Evolutionary conservation across 331 rosid genomes (phyloP).

Genomic region (Saraca asoca): DNA sequence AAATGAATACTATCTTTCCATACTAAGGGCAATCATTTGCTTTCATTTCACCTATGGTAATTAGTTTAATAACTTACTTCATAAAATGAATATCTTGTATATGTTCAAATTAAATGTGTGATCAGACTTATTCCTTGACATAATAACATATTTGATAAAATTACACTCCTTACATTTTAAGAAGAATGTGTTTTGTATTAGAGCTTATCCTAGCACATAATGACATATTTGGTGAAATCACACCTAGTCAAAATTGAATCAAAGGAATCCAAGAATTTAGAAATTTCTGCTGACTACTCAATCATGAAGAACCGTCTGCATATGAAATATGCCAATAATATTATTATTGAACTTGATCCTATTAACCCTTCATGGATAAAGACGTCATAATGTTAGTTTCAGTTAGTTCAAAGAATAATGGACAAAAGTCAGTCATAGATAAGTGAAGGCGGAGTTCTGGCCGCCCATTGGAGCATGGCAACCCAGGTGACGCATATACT

Average conservation of each 20-base stretch:
- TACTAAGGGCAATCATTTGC: too few relatives aligned
- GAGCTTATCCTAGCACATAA: too few relatives aligned
- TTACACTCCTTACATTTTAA: too few relatives aligned
- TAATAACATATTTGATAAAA: too few relatives aligned
- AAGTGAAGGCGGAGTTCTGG: background rate
- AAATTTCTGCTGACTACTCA: constrained; percentile 12
- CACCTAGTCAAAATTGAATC: too few relatives aligned
- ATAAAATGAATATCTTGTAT: too few relatives aligned
- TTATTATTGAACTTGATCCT: constrained; percentile 14
- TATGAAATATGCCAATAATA: constrained; percentile 35
- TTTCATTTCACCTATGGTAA: too few relatives aligned
- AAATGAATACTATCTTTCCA: too few relatives aligned
- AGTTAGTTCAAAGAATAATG: background rate
- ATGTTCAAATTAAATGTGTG: too few relatives aligned
- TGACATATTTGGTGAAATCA: background rate
- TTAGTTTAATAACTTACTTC: too few relatives aligned
- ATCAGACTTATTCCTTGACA: too few relatives aligned
- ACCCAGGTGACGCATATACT: constrained; percentile 38
- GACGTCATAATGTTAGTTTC: background rate
- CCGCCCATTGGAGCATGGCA: constrained; percentile 29
- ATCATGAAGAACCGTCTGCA: background rate
- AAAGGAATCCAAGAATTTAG: background rate
- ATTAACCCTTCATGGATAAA: constrained; percentile 16
- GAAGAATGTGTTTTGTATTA: too few relatives aligned
- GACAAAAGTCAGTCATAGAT: constrained; percentile 32